Percentiles rank a stretch among this genome's conserved stretches.
Evolutionary conservation across 306 rosid genomes (phyloP).

Genomic region (Cicer bijugum): DNA sequence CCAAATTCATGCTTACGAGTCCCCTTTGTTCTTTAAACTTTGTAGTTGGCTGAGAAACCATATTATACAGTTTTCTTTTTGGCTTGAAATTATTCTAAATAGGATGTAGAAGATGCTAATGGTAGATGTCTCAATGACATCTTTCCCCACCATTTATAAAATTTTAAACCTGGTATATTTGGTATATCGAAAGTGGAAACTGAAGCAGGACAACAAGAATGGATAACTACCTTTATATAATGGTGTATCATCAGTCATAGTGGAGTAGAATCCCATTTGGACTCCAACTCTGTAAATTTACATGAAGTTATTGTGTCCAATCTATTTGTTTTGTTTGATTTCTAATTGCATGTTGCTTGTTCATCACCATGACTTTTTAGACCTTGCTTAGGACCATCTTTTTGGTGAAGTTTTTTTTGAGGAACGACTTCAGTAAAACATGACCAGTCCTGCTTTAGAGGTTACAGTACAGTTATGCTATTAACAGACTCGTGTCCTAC

Average conservation of each 20-base stretch:
- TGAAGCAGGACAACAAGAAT: constrained; percentile 13
- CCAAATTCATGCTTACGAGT: constrained; percentile 10
- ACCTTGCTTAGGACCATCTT: not conserved
- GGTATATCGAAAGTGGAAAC: constrained; percentile 5
- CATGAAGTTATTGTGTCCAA: not conserved
- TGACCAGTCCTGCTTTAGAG: not conserved
- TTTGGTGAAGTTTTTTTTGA: not conserved
- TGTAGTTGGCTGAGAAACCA: constrained; percentile 29
- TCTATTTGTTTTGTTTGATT: constrained; percentile 3
- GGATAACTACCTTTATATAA: not conserved
- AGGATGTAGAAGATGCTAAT: not conserved
- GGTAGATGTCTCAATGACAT: constrained; percentile 26
- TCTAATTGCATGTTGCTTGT: constrained; percentile 5
- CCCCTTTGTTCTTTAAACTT: constrained; percentile 30
- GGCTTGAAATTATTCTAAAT: constrained; percentile 5
- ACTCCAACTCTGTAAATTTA: not conserved
- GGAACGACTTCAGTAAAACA: not conserved
- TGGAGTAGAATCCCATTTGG: constrained; percentile 5
- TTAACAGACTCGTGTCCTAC: not conserved
- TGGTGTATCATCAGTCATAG: not conserved
- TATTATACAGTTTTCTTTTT: not conserved
- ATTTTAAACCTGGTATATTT: constrained; percentile 17
- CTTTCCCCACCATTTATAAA: constrained; percentile 15
- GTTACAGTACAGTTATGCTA: not conserved
- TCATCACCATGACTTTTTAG: not conserved